A percentile compares a stretch with the other conserved stretches of the same genome.
These are phyloP conservation scores for Aspergillus intermedius DNA, from an alignment of 2,329 filamentous ascomycete genomes.

Conservation along the genomic window DNA sequence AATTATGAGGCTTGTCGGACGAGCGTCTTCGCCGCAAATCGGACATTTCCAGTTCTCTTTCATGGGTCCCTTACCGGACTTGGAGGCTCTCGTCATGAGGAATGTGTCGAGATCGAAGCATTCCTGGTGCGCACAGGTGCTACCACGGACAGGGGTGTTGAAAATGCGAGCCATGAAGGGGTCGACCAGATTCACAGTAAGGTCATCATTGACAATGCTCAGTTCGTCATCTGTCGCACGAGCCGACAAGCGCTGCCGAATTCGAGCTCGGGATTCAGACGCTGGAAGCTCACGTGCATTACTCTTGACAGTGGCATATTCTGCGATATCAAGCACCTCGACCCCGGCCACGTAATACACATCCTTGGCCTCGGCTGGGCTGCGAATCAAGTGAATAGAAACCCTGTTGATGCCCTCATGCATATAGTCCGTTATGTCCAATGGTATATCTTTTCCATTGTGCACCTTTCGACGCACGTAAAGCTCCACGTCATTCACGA, in stretches of 20 bases:
- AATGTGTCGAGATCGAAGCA: constrained; percentile 87
- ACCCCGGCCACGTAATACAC: constrained; percentile 58
- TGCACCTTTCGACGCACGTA: constrained; percentile 61
- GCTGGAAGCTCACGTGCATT: constrained; percentile 39
- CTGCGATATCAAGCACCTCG: constrained; percentile 58
- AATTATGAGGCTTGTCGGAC: constrained; percentile 63
- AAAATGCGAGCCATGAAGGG: constrained; percentile 62
- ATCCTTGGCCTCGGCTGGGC: constrained; percentile 26
- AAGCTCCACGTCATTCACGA: constrained; percentile 57
- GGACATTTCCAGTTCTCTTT: constrained; percentile 73
- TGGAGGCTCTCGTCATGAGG: constrained; percentile 56
- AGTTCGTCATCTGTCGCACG: constrained; percentile 53
- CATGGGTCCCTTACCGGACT: constrained; percentile 37
- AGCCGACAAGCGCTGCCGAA: constrained; percentile 47
- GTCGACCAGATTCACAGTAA: constrained; percentile 60
- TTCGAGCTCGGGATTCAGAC: constrained; percentile 49
- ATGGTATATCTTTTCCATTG: constrained; percentile 66
- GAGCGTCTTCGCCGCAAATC: constrained; percentile 69
- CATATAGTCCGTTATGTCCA: constrained; percentile 63
- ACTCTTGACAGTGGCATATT: constrained; percentile 32
- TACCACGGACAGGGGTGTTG: constrained; percentile 64
- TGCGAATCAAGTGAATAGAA: constrained; percentile 44
- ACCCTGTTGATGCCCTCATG: constrained; percentile 57
- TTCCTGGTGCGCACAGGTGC: constrained; percentile 66
- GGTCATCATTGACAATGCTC: constrained; percentile 50